Evolutionary conservation across 2,329 filamentous ascomycete species (phyloP), one percentile per base, ranked within the genome.

Genomic region (Ophiostoma sp.): DNA sequence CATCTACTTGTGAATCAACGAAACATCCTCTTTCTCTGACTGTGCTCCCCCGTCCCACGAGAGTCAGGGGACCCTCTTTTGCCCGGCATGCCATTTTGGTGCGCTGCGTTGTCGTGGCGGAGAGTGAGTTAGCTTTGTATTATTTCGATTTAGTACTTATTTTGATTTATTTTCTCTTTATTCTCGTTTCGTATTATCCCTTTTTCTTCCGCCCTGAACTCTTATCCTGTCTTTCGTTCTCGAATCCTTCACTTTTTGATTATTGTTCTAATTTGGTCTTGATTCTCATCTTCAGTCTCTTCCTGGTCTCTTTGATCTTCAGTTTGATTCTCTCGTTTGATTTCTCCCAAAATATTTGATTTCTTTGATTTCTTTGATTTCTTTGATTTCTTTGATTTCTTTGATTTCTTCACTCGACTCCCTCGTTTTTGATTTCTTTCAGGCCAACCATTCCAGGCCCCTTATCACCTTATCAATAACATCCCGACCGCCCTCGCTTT

Each of bases 21-120:
- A 27, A 27, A 40, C 9, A 40, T 41, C 47, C 18, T 40, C 58
- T 2, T 40, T 62, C 4, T 58, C 38, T 38, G 55, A 58, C 12
- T 27, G 5, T 40, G 3, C 36, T 6, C 16, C 55, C 27, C 12
- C 18, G 14, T 52, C n/a, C 49, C 49, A 52, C 27, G 55, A 49
- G 45, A 58, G 8, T 44, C 42, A 6, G n/a, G 36, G 49, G 52
- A 60, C 55, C 55, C 55, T 60, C 55, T 60, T 60, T 60, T 60
- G 27, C 55, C 55, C 27, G 12, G 11, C 11, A 60, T 36, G 38
- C 36, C 18, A 12, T 5, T 60, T 38, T 14, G 7, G 42, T 18
- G 55, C 12, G 27, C 27, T 16, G 55, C 11, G 27, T 9, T 14
- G 55, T 18, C 52, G 52, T 11, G 49, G 49, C 49, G 55, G n/a